Evolutionary conservation across 306 rosid species (phyloP), one percentile per base, ranked within the genome.

Genomic region (Begonia loranthoides): DNA sequence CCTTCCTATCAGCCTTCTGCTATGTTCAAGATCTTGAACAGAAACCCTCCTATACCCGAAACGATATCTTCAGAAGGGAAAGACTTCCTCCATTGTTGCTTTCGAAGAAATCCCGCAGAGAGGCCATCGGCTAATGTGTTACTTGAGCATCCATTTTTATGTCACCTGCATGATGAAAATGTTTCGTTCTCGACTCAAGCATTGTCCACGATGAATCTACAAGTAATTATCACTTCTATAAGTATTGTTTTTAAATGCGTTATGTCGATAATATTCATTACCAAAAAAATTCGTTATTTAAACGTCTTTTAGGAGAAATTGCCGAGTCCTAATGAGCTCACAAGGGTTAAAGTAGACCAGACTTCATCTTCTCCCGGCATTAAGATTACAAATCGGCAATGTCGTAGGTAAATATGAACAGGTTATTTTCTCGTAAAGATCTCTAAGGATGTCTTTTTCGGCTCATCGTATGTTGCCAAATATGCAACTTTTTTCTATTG

Each of bases 1-100:
- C 66, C 14, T 56, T 58, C 63, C 17, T 57, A 44, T 56, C 70
- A 92, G 99, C 94, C 88, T 67, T 92, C 83, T 74, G 99, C 92
- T 66, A 92, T 86, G 96, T 92, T 92, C 88, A 92, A 86, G 77
- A 87, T 76, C 36, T 67, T 92, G 76, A 76, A 86, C 67, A 78
- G 45, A 57, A 62, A 78, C 52, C 99, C 99, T 13, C 49, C 79
- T 34, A 76, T 86, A 65, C 99, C 99, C 4, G 83, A 80, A 53
- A 71, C 55, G 16, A 62, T 92, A 63, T 92, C 96, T 40, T 45
- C 80, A 19, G 87, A 79, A 16, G 96, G 94, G 62, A 83, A 73
- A 57, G 93, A 80, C 53, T 92, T 92, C 69, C 92, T 92, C 53
- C 70, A 59, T 56, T 70, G 55, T 64, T 92, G 99, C 74, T 92